Percentiles rank a stretch among this genome's conserved stretches.
Conservation (phyloP, 306 rosid genomes). For the Lupinus albus region DNA sequence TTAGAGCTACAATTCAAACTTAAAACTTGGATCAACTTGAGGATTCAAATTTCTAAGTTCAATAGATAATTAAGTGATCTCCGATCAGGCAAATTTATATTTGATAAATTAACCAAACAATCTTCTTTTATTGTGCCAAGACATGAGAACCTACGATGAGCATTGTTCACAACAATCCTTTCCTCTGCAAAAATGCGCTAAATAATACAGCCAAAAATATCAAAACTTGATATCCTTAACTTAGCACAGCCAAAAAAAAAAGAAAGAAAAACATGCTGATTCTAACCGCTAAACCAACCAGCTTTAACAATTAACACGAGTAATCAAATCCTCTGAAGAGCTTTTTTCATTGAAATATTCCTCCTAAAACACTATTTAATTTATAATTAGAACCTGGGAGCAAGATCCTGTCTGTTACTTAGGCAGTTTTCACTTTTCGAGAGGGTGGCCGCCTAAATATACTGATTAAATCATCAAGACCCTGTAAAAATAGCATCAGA, state of each 20-base stretch:
- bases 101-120: conserved; percentile 9
- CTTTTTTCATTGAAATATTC: conserved; percentile 33
- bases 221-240: conserved; percentile 46
- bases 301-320: conserved; percentile 8
- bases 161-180: not conserved
- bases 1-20: not conserved
- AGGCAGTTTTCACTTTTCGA: conserved; percentile 90
- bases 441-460: conserved; percentile 92
- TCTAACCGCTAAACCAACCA: conserved; percentile 20
- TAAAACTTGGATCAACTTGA: too few relatives aligned
- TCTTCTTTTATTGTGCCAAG: conserved; percentile 36
- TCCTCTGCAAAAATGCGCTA: conserved; percentile 36
- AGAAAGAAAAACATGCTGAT: conserved; percentile 32
- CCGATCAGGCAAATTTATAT: not conserved
- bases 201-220: conserved; percentile 29
- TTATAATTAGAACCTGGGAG: conserved; percentile 27
- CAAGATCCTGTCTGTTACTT: conserved; percentile 37
- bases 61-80: not conserved
- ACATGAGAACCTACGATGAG: conserved; percentile 21
- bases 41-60: too few relatives aligned
- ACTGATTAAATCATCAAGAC: conserved; percentile 95
- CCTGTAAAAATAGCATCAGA: conserved; percentile 55
- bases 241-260: conserved; percentile 27
- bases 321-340: conserved; percentile 31
- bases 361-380: conserved; percentile 36